phyloP scores from a whole-genome alignment of 75 land plant genomes.

The Selaginella tamariscina region DNA sequence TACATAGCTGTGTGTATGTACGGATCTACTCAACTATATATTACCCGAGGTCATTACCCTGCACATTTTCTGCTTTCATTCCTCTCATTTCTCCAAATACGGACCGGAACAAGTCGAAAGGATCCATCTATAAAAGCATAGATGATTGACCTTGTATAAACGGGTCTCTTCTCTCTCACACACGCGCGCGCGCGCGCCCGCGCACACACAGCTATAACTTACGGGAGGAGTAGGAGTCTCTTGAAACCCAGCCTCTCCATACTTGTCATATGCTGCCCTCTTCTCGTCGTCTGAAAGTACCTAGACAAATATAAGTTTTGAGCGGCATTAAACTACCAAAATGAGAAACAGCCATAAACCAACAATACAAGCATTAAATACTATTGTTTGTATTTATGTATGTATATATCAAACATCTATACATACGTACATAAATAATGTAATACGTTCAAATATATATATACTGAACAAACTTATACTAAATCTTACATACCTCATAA shows the following conservation, averaged over 20 bases:
- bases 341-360: background rate
- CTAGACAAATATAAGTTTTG: conserved; percentile 23
- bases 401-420: too few relatives aligned
- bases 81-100: background rate
- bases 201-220: background rate
- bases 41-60: background rate
- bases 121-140: background rate
- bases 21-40: background rate
- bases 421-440: too few relatives aligned
- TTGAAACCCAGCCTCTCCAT: conserved; percentile 83
- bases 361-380: too few relatives aligned
- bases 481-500: conserved; percentile 55
- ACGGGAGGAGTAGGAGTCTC: background rate
- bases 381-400: too few relatives aligned
- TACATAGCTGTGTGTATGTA: background rate
- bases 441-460: too few relatives aligned
- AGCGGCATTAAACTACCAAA: too few relatives aligned
- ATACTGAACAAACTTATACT: too few relatives aligned
- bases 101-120: background rate
- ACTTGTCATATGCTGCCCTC: conserved; percentile 80
- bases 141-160: background rate
- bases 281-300: conserved; percentile 96
- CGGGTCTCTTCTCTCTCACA: too few relatives aligned
- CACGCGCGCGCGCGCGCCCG: too few relatives aligned
- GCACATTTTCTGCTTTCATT: background rate